Evolutionary conservation across 2,329 filamentous ascomycete species (phyloP), one percentile per base, ranked within the genome.

Genomic region (Verticillium tricorpus): DNA sequence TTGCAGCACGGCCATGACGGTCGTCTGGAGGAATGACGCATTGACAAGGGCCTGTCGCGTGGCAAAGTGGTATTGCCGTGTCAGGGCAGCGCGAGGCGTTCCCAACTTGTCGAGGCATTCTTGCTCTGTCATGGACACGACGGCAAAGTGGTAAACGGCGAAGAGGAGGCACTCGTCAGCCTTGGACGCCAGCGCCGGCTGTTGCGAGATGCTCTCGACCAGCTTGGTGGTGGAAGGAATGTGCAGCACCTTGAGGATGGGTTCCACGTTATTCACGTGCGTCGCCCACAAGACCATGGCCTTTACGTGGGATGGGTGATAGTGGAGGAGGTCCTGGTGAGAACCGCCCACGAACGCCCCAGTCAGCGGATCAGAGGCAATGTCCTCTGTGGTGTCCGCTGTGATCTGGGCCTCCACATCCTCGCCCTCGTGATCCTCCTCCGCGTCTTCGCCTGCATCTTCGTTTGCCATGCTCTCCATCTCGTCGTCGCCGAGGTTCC

Each of bases 1-100:
- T 71, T 86, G 83, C 17, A 86, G 67, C 1, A 85, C 77, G n/a
- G 77, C 72, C n/a, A 84, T 65, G 56, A 83, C 80, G 0, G 79
- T 81, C 0, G 82, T 80, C 31, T 77, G 77, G 7, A 86, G 72
- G 52, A 84, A 81, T 1, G 76, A 77, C 0, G 78, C 82, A 56
- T 79, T 81, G 17, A 81, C 73, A 9, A 86, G 73, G 2, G 83
- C 80, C 60, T 80, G 76, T 19, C 79, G 77, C 0, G 77, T 70
- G 0, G 77, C 82, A 35, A 74, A 67, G 31, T 77, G 73, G 58
- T 78, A 81, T 37, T 71, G 71, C 45, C 65, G 65, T 31, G 73
- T 67, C 52, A 81, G 69, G 5, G 69, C 54, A 39, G 67, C 35
- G 63, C 79, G 78, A 5, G 45, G 19, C 57, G 75, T 66, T 0